Evolutionary conservation across 2,329 filamentous ascomycete species (phyloP).

Genomic region (Pseudogymnoascus sp.): DNA sequence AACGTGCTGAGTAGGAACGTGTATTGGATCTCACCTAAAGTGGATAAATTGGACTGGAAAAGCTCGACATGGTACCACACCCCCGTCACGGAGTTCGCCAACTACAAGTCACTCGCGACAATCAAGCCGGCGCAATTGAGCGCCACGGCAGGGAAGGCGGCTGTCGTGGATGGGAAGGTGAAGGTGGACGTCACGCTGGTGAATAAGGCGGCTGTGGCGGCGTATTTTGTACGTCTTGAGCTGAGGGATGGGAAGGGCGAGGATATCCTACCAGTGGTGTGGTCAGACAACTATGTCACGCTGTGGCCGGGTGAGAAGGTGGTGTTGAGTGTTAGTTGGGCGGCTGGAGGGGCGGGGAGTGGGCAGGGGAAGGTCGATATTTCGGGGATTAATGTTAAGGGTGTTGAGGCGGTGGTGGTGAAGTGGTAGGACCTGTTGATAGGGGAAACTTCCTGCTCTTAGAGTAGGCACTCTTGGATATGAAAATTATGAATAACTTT

Average conservation of each 20-base stretch:
- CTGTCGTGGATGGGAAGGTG: constrained; percentile 10
- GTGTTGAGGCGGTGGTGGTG: not conserved
- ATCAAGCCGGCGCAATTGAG: constrained; percentile 34
- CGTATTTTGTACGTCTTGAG: constrained; percentile 48
- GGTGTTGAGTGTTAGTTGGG: constrained; percentile 28
- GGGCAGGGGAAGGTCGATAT: constrained; percentile 5
- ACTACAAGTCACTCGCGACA: constrained; percentile 39
- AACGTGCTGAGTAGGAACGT: constrained; percentile 45
- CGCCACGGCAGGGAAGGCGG: constrained; percentile 18
- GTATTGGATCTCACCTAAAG: constrained; percentile 46
- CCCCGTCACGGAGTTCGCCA: constrained; percentile 43
- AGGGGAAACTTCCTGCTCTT: not conserved
- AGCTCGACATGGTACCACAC: constrained; percentile 52
- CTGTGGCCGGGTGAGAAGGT: constrained; percentile 49
- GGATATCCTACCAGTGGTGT: constrained; percentile 45
- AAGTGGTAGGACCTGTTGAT: not conserved
- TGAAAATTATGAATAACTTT: not conserved
- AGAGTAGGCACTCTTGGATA: not conserved
- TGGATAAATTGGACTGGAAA: constrained; percentile 47
- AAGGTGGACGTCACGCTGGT: constrained; percentile 36
- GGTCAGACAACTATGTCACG: constrained; percentile 58
- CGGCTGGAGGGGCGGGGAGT: constrained; percentile 10
- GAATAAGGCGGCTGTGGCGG: constrained; percentile 45
- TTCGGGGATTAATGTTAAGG: constrained; percentile 3
- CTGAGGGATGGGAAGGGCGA: constrained; percentile 37